Base-by-base conservation (phyloP, 306 rosid species). In the Medicago arabica region DNA sequence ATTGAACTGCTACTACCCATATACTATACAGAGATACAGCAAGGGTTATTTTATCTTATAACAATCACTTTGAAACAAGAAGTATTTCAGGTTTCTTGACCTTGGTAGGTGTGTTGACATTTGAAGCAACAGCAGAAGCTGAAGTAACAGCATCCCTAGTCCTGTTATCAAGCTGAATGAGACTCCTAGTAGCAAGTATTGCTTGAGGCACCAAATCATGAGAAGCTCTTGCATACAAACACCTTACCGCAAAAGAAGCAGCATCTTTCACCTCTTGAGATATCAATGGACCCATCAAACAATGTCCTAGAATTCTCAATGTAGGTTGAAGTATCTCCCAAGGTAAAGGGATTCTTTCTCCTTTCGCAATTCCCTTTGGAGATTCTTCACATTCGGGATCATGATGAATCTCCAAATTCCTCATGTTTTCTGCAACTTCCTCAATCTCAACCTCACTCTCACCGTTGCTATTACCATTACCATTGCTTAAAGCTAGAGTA, bases 301-400 rank as follows among this genome's bases (percentile, higher is more conserved):
- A 95, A 49, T 95, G 99, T 21, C 99, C 99, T 54, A 95, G 17
- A 59, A 95, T 92, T 70, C 97, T 86, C 83, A 95, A 80, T 0
- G 90, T 51, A 2, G 97, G 99, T 77, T 95, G 99, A 65, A 95
- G 72, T 77, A 95, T 87, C 92, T 90, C 99, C 99, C 99, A 95
- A 0, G 99, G 97, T 7, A 95, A 70, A 5, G 96, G 99, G 86
- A 95, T 90, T 72, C 89, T 86, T 6, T 72, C 83, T 34, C 90
- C 96, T 41, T 87, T 87, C 0, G 86, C 1, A 18, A 31, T 51
- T 23, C 46, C 44, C 2, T 72, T 55, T 1, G 53, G 19, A 36
- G 46, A 18, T 4, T 81, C 85, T 4, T 81, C 85, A 10, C 46
- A 53, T 47, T 75, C 74, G 5, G 59, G 43, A 40, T 80, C 73